phyloP scores from a whole-genome alignment of 2,329 filamentous ascomycete species.

The Alternaria dauci region DNA sequence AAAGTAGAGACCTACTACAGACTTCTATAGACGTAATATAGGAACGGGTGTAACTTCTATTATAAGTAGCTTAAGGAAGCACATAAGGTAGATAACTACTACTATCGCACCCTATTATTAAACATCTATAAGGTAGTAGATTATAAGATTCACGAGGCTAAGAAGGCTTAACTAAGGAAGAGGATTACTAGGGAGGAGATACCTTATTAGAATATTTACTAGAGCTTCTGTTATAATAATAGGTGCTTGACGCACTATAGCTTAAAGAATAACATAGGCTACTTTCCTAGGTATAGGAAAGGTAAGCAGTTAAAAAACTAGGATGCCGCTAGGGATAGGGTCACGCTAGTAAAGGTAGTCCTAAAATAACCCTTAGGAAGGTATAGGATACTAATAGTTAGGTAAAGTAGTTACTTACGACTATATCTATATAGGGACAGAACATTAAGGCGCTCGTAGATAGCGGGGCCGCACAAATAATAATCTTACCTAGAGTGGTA shows the following conservation, averaged over 20 bases:
- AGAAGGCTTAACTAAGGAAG: background rate
- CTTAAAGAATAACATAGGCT: background rate
- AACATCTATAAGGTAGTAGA: background rate
- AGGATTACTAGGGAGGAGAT: background rate
- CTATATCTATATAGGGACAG: background rate
- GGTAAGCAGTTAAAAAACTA: slow-evolving; percentile 1
- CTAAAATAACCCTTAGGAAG: background rate
- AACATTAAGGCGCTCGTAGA: background rate
- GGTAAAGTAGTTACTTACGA: background rate
- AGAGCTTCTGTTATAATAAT: background rate
- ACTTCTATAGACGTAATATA: background rate
- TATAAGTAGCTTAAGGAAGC: background rate
- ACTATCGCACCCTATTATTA: background rate
- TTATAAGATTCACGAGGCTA: too few relatives aligned
- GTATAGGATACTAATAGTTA: background rate
- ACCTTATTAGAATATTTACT: background rate
- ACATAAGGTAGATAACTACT: background rate
- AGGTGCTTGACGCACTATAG: background rate
- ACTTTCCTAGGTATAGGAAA: background rate
- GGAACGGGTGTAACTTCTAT: background rate
- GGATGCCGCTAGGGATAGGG: background rate
- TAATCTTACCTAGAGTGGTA: background rate
- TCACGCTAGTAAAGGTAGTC: background rate
- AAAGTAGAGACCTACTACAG: background rate
- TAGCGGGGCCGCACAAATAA: background rate